A percentile compares a stretch with the other conserved stretches of the same genome.
Conservation (phyloP, 1,284 basidiomycete species). For the Hemileia vastatrix region DNA sequence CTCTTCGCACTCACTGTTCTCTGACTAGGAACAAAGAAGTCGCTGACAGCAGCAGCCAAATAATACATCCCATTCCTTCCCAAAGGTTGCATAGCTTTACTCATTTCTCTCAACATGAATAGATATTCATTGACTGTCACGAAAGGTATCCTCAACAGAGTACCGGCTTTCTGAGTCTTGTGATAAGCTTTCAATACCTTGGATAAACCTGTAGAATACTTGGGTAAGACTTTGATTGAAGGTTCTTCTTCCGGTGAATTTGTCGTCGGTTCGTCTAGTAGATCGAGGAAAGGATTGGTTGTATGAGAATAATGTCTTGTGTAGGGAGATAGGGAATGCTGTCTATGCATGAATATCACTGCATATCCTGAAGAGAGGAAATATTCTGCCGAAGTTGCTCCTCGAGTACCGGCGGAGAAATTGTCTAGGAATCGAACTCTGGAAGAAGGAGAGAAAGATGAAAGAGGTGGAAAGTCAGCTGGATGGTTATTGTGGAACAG, state of each 20-base stretch:
- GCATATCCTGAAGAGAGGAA: slow-evolving; percentile 85
- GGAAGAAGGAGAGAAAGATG: slow-evolving; percentile 26
- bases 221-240: slow-evolving; percentile 57
- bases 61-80: slow-evolving; percentile 78
- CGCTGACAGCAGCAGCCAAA: slow-evolving; percentile 90
- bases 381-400: slow-evolving; percentile 95
- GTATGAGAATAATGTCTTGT: slow-evolving; percentile 95
- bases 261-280: slow-evolving; percentile 54
- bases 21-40: slow-evolving; percentile 87
- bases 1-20: slow-evolving; percentile 58
- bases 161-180: slow-evolving; percentile 60
- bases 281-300: slow-evolving; percentile 92
- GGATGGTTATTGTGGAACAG: background rate
- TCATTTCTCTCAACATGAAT: slow-evolving; percentile 75
- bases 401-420: slow-evolving; percentile 93
- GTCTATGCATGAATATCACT: slow-evolving; percentile 95
- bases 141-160: slow-evolving; percentile 75
- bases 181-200: slow-evolving; percentile 73
- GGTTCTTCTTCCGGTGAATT: background rate
- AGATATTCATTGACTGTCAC: slow-evolving; percentile 95
- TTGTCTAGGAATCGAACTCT: slow-evolving; percentile 97
- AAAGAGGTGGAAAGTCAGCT: slow-evolving; percentile 8
- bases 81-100: slow-evolving; percentile 53
- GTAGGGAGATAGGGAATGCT: slow-evolving; percentile 93
- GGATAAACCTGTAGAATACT: slow-evolving; percentile 57